Conservation (phyloP, 805 yeast species). For the Diddensiella santjacobensis region DNA sequence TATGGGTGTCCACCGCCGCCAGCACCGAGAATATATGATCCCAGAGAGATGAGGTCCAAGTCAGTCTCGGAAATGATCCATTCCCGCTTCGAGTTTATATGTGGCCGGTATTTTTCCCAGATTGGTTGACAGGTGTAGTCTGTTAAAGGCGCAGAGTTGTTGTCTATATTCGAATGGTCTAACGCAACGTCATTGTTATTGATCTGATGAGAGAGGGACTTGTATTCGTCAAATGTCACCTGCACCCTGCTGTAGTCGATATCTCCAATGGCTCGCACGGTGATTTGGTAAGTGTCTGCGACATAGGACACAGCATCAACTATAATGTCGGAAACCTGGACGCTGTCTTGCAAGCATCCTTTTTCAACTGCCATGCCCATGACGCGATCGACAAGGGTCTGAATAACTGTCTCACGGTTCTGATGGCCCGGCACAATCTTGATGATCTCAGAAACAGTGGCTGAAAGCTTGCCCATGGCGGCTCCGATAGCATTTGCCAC, state of each 20-base stretch:
- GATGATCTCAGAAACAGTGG: slow-evolving; percentile 28
- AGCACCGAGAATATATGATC: slow-evolving; percentile 47
- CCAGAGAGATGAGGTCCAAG: slow-evolving; percentile 40
- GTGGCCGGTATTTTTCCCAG: slow-evolving; percentile 26
- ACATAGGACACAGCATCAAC: slow-evolving; percentile 36
- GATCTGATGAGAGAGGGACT: slow-evolving; percentile 2
- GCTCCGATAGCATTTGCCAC: slow-evolving; percentile 53
- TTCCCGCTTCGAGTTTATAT: slow-evolving; percentile 28
- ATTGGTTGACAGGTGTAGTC: not conserved
- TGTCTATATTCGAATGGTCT: not conserved
- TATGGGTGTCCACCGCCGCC: slow-evolving; percentile 54
- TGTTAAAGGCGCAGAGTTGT: not conserved
- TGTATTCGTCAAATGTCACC: slow-evolving; percentile 5
- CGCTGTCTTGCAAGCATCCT: slow-evolving; percentile 30
- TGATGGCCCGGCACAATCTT: slow-evolving; percentile 19
- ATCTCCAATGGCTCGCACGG: slow-evolving; percentile 38
- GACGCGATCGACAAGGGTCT: slow-evolving; percentile 23
- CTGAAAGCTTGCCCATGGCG: slow-evolving; percentile 44
- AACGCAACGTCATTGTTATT: not conserved
- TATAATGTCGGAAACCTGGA: slow-evolving; percentile 29
- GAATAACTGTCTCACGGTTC: slow-evolving; percentile 24
- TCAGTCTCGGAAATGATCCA: slow-evolving; percentile 43
- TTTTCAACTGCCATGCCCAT: slow-evolving; percentile 23
- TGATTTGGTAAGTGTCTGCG: slow-evolving; percentile 20
- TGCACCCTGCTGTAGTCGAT: slow-evolving; percentile 36